phyloP scores from a whole-genome alignment of 768 basidiomycete genomes.

The Hericium coralloides region DNA sequence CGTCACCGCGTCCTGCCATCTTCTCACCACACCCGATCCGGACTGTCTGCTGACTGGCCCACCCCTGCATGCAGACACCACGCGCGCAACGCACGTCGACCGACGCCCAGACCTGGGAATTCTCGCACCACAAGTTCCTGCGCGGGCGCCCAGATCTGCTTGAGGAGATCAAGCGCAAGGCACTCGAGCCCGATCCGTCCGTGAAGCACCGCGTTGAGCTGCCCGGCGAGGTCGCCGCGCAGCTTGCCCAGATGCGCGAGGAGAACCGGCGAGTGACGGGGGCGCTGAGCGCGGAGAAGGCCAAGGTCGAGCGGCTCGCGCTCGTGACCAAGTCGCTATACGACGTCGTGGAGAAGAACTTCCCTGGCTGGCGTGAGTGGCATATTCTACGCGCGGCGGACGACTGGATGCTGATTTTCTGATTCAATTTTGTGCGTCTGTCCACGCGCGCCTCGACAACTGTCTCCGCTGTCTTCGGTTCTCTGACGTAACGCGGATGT shows the following conservation, averaged over 20 bases:
- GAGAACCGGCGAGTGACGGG: conserved; percentile 57
- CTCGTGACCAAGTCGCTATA: conserved; percentile 51
- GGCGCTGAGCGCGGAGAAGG: conserved; percentile 43
- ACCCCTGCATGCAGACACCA: conserved; percentile 44
- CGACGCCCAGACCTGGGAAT: conserved; percentile 82
- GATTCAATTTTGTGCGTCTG: background rate
- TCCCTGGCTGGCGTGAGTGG: conserved; percentile 43
- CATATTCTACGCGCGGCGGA: conserved; percentile 1
- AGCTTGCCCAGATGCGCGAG: conserved; percentile 61
- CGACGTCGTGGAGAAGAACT: conserved; percentile 50
- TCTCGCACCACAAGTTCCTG: conserved; percentile 80
- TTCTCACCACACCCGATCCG: no score
- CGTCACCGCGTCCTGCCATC: background rate
- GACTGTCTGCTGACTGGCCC: conserved; percentile 1
- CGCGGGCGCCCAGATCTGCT: conserved; percentile 73
- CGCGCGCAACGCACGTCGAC: conserved; percentile 75
- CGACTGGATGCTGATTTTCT: background rate
- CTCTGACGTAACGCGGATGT: background rate
- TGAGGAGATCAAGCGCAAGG: conserved; percentile 82
- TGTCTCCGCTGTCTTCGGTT: background rate
- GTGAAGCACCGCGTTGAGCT: conserved; percentile 68
- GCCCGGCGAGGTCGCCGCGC: conserved; percentile 67
- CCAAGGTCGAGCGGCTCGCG: conserved; percentile 54
- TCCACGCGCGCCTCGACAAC: background rate
- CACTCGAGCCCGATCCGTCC: conserved; percentile 69